These are phyloP conservation scores for Spinacia oleracea DNA, from an alignment of 179 eudicot genomes.

Conservation along the genomic window DNA sequence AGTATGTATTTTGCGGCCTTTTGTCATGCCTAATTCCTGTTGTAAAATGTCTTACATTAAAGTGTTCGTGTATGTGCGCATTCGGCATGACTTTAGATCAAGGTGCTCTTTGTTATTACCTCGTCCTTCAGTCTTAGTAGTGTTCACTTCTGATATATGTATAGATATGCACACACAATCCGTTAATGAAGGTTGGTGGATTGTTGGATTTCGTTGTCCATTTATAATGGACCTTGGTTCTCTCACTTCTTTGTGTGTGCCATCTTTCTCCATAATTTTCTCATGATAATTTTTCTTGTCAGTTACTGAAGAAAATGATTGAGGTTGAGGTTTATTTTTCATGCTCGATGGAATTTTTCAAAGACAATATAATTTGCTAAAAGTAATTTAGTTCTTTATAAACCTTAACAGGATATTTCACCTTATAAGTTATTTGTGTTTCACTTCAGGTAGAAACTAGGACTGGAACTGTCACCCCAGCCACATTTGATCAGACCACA, in stretches of 20 bases:
- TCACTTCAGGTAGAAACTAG: constrained; percentile 67
- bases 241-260: not conserved
- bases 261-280: not conserved
- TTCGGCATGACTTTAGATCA: not conserved
- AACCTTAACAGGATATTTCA: constrained; percentile 4
- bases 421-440: constrained; percentile 11
- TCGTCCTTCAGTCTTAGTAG: not conserved
- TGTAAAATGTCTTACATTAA: too few relatives aligned
- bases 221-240: not conserved
- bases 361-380: not conserved
- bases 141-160: not conserved
- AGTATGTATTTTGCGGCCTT: not conserved
- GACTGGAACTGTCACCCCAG: constrained; percentile 64
- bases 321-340: not conserved
- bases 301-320: not conserved
- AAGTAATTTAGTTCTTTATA: not conserved
- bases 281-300: not conserved
- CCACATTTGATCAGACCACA: constrained; percentile 72
- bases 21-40: too few relatives aligned
- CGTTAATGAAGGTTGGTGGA: not conserved
- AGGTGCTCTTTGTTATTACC: not conserved
- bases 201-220: not conserved
- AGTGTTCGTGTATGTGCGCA: too few relatives aligned
- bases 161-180: not conserved
- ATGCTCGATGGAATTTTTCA: not conserved